Evolutionary conservation across 176 grass and related monocot genomes (phyloP).

Genomic region (Poa annua): DNA sequence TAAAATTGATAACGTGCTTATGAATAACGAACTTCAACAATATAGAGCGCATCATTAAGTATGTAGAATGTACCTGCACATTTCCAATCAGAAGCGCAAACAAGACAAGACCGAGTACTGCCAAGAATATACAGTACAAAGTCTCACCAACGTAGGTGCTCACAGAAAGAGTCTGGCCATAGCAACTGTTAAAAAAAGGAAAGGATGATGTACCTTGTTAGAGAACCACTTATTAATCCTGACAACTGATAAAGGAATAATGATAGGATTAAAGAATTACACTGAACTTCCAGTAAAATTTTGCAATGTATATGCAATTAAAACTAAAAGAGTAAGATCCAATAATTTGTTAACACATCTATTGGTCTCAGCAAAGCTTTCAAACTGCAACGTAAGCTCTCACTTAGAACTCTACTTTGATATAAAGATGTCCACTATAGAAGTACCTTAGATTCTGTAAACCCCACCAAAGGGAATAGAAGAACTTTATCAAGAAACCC

Average conservation of each 20-base stretch:
- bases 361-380: not conserved
- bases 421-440: not conserved
- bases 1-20: no score
- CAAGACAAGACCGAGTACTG: constrained; percentile 86
- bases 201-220: constrained; percentile 11
- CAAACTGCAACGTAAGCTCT: not conserved
- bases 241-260: not conserved
- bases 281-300: constrained; percentile 16
- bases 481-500: constrained; percentile 79
- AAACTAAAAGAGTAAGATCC: constrained; percentile 15
- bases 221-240: constrained; percentile 23
- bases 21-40: not conserved
- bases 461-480: constrained; percentile 99
- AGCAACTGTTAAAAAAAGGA: constrained; percentile 63
- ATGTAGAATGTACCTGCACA: constrained; percentile 73
- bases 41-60: not conserved
- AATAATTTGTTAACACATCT: not conserved
- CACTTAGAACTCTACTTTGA: not conserved
- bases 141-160: constrained; percentile 97
- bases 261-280: constrained; percentile 8
- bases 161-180: constrained; percentile 84
- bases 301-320: not conserved
- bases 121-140: constrained; percentile 88
- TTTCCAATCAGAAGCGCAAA: constrained; percentile 99
- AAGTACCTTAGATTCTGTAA: constrained; percentile 95